Evolutionary conservation across 2,329 filamentous ascomycete species (phyloP).

Genomic region (Xylaria sp.): DNA sequence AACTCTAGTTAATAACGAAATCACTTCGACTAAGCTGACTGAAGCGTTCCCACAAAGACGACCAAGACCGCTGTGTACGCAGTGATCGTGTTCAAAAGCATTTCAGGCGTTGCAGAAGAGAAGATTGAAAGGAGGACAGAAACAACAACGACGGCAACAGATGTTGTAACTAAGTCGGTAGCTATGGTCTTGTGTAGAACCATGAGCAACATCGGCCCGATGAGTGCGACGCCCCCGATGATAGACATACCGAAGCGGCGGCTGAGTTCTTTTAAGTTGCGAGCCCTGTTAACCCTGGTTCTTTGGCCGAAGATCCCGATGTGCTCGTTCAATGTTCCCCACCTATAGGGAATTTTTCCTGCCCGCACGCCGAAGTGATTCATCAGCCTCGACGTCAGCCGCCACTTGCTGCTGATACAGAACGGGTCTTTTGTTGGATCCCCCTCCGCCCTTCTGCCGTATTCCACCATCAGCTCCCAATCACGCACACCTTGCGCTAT

Average conservation of each 20-base stretch:
- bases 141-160: constrained; percentile 1
- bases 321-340: background rate
- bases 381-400: background rate
- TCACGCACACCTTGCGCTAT: constrained; percentile 13
- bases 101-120: background rate
- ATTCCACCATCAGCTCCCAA: constrained; percentile 12
- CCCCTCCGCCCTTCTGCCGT: background rate
- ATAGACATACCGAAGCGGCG: background rate
- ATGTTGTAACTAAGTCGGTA: constrained; percentile 11
- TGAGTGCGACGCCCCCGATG: background rate
- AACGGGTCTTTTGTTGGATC: background rate
- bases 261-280: background rate
- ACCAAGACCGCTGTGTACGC: constrained; percentile 7
- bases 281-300: background rate
- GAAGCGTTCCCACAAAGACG: constrained; percentile 15
- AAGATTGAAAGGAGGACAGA: background rate
- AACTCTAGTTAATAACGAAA: too few relatives aligned
- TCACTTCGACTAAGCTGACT: too few relatives aligned
- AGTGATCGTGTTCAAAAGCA: background rate
- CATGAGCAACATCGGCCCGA: constrained; percentile 5
- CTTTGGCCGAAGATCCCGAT: constrained; percentile 1
- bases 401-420: constrained; percentile 13
- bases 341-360: background rate
- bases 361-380: background rate
- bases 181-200: background rate